Evolutionary conservation across 495 filamentous ascomycete species (phyloP).

Genomic region (Chaetomium fimeti): DNA sequence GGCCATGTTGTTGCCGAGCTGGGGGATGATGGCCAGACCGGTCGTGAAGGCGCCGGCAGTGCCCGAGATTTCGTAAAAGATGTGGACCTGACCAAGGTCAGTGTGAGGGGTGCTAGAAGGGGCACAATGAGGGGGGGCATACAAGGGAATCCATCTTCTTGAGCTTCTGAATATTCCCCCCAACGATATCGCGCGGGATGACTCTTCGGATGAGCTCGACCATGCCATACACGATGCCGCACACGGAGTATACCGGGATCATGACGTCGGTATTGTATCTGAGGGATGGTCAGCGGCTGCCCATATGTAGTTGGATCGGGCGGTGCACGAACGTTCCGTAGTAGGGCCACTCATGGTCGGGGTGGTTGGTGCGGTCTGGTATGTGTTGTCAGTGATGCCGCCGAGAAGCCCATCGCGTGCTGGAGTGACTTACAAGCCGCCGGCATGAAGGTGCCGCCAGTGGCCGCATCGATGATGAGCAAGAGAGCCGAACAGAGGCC

Average conservation of each 20-base stretch:
- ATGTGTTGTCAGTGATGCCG: neutral
- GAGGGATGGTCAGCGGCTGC: neutral
- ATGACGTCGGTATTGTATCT: conserved; percentile 45
- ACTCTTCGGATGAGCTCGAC: conserved; percentile 48
- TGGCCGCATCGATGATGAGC: conserved; percentile 42
- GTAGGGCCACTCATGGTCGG: conserved; percentile 38
- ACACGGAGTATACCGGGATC: conserved; percentile 45
- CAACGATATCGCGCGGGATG: conserved; percentile 48
- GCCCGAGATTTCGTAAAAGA: conserved; percentile 47
- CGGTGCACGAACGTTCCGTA: conserved; percentile 33
- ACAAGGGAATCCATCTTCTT: conserved; percentile 46
- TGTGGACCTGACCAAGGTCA: conserved; percentile 34
- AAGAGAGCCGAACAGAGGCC: conserved; percentile 42
- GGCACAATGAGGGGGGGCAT: neutral
- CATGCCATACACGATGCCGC: conserved; percentile 44
- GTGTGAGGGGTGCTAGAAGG: neutral
- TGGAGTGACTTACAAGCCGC: conserved; percentile 21
- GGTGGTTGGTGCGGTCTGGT: conserved; percentile 27
- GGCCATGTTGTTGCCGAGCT: conserved; percentile 48
- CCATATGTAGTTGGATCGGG: neutral
- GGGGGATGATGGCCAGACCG: conserved; percentile 43
- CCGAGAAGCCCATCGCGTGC: neutral
- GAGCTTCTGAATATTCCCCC: conserved; percentile 46
- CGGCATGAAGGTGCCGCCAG: conserved; percentile 41
- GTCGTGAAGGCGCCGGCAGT: conserved; percentile 46